phyloP scores from a whole-genome alignment of 805 yeast genomes.

The Yarrowia deformans region DNA sequence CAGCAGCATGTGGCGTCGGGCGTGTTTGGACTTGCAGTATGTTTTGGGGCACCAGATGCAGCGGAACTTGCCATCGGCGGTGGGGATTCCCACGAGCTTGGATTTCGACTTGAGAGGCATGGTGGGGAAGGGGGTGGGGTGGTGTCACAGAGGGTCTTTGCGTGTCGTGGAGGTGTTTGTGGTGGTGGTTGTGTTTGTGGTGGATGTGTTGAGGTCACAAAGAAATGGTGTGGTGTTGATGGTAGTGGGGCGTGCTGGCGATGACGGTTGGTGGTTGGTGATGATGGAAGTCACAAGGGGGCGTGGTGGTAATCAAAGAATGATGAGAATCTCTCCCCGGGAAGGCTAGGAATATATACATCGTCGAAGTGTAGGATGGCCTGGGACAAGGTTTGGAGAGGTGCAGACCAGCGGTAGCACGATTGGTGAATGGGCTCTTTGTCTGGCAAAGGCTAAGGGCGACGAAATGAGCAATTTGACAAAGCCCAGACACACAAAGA shows the following conservation, averaged over 20 bases:
- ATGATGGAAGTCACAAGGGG: too few species aligned
- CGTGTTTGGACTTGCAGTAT: slow-evolving; percentile 65
- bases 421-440: slow-evolving; percentile 31
- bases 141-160: too few species aligned
- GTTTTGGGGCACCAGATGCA: slow-evolving; percentile 46
- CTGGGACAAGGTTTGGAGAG: slow-evolving; percentile 25
- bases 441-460: not conserved
- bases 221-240: too few species aligned
- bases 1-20: slow-evolving; percentile 80
- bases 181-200: not conserved
- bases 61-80: slow-evolving; percentile 56
- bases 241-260: too few species aligned
- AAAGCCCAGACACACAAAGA: slow-evolving; percentile 15
- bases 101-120: slow-evolving; percentile 25
- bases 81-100: slow-evolving; percentile 38
- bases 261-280: too few species aligned
- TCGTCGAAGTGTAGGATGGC: slow-evolving; percentile 15
- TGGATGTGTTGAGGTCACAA: not conserved
- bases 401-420: slow-evolving; percentile 24
- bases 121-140: not conserved
- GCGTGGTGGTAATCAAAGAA: too few species aligned
- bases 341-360: slow-evolving; percentile 13
- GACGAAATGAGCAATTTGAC: slow-evolving; percentile 35
- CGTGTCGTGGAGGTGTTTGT: not conserved
- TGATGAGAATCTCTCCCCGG: not conserved